Evolutionary conservation across 2,329 filamentous ascomycete genomes (phyloP), one percentile per base, ranked within the genome.

Genomic region (Neofusicoccum parvum): DNA sequence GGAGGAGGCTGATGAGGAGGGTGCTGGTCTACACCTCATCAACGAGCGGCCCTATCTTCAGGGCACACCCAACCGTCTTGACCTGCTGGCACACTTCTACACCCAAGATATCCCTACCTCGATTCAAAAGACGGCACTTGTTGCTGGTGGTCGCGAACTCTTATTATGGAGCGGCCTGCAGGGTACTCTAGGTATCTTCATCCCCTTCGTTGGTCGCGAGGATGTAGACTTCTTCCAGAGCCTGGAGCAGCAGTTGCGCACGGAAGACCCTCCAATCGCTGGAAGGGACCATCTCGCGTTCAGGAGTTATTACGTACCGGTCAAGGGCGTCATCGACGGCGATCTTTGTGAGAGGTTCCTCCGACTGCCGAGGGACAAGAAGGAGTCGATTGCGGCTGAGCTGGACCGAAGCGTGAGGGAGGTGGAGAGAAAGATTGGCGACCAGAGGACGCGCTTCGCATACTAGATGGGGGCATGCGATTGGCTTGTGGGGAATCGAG

Each of bases 151-250:
- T 3, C 90, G 94, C 70, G 93, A 97, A 68, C 88, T 98, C 46
- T 81, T 99, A 1, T 85, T 99, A 62, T 99, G 95, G 95, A 91
- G 90, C 69, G 96, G 96, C 20, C 83, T 99, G 17, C 94, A 97
- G 79, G 96, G 95, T 56, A 98, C 95, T 0, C 87, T 99, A 45
- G 95, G 94, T 56, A 92, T 97, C 62, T 85, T 99, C 54, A 90
- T 99, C 53, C 95, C 96, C 0, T 98, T 99, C 75, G 83, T 93
- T 53, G 90, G 89, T 68, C 90, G 96, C 43, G 94, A 98, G 74
- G 94, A 98, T 72, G 92, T 96, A 58, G 95, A 98, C 77, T 98
- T 99, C 80, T 99, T 99, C 86, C 94, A 97, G 77, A 92, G 88
- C 67, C 84, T 99, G 27, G 95, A 99, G 80, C 89, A 91, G 74